Evolutionary conservation across 108 stramenopile genomes (phyloP), one percentile per base, ranked within the genome.

Genomic region (Cyclostephanos invisitatus): DNA sequence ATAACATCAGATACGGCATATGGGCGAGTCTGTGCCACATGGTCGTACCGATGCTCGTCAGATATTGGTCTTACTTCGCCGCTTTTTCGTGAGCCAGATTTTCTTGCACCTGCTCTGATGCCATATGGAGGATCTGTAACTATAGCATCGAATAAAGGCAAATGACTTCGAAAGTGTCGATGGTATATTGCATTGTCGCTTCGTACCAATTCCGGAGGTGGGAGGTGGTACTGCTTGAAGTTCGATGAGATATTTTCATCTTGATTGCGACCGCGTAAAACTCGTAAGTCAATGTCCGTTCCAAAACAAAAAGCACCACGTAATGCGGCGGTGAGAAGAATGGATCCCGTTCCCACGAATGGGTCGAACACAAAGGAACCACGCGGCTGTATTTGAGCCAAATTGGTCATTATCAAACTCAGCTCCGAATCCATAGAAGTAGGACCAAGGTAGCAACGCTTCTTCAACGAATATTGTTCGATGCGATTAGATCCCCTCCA

Each of bases 361-460:
- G 98, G 97, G 78, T 99, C 98, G 63, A 95, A 86, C 7, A 85
- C 90, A 22, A 95, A 73, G 3, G 83, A 78, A 18, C 86, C 60
- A 76, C 42, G 72, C 3, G 44, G 70, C 50, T 72, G 62, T 22
- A 91, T 85, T 76, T 84, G 67, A 14, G 85, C 98, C 12, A 91
- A 74, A 72, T 91, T 97, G n/a, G 96, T 90, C 97, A 99, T 97
- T 64, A 99, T 84, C 32, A 98, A 85, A 54, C 88, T 81, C 7
- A 99, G 84, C 55, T 97, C 96, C 27, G 94, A 84, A 74, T 99
- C 99, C 96, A 99, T 92, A n/a, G 91, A 92, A 3, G 99, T 99
- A 7, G 99, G 99, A 1, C 99, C 99, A 0, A 99, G 83, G 74
- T 96, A 99, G 7, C 71, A 37, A 54, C 99, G 85, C 64, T 92